phyloP scores from a whole-genome alignment of 768 basidiomycete genomes.

The Boletellus ananas region DNA sequence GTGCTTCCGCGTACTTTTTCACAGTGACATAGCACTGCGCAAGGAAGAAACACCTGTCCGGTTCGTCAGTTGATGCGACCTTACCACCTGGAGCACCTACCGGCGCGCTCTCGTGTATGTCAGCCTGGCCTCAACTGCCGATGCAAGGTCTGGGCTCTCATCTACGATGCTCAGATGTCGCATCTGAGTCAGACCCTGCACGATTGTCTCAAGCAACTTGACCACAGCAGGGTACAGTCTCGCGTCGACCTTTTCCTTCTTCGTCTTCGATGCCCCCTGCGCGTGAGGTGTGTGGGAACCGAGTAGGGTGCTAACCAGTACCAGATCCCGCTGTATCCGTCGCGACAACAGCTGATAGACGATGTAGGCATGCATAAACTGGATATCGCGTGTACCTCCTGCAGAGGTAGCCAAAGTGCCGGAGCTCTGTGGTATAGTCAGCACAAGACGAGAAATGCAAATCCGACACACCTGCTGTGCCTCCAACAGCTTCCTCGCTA shows the following conservation, averaged over 20 bases:
- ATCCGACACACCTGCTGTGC: slow-evolving; percentile 65
- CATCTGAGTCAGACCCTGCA: slow-evolving; percentile 86
- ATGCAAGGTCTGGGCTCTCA: slow-evolving; percentile 78
- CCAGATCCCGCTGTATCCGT: slow-evolving; percentile 84
- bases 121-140: slow-evolving; percentile 72
- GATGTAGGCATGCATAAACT: slow-evolving; percentile 84
- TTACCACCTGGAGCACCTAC: slow-evolving; percentile 34
- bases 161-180: slow-evolving; percentile 79
- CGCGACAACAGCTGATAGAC: slow-evolving; percentile 83
- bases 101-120: slow-evolving; percentile 72
- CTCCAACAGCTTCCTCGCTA: slow-evolving; percentile 75
- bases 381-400: slow-evolving; percentile 62
- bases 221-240: slow-evolving; percentile 83
- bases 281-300: slow-evolving; percentile 37
- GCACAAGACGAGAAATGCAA: not conserved
- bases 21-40: slow-evolving; percentile 68
- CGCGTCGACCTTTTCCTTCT: slow-evolving; percentile 55
- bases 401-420: slow-evolving; percentile 36
- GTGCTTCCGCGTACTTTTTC: slow-evolving; percentile 69
- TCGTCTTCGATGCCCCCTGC: slow-evolving; percentile 24
- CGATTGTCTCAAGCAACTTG: slow-evolving; percentile 79
- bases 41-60: slow-evolving; percentile 65
- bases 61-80: slow-evolving; percentile 1
- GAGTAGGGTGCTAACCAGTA: slow-evolving; percentile 67
- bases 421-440: slow-evolving; percentile 35